These are phyloP conservation scores for Coemansia sp. DNA, from an alignment of 192 early-diverging fungal genomes.

Conservation along the genomic window DNA sequence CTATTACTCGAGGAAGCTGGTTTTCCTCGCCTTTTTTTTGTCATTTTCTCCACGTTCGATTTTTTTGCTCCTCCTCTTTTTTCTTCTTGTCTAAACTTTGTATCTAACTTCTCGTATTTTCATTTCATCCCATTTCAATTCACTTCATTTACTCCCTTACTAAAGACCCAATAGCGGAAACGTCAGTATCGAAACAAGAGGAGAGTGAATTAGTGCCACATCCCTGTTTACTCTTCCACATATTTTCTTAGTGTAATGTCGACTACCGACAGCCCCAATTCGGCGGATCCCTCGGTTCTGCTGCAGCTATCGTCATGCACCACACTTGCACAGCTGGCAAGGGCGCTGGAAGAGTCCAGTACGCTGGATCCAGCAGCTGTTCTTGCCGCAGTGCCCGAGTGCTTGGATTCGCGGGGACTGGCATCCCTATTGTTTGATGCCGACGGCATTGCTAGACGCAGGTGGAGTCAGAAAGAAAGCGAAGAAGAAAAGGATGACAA, in stretches of 20 bases:
- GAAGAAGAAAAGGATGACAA: neutral
- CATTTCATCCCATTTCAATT: too few relatives aligned
- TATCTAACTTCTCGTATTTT: neutral
- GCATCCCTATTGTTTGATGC: slow-evolving; percentile 5
- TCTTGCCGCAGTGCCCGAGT: slow-evolving; percentile 27
- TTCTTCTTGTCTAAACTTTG: neutral
- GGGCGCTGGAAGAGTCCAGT: neutral
- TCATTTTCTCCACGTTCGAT: neutral
- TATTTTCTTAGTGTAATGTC: neutral
- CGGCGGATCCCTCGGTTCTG: neutral
- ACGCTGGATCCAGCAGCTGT: slow-evolving; percentile 13
- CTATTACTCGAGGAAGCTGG: too few relatives aligned
- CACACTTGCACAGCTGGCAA: neutral
- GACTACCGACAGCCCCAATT: neutral
- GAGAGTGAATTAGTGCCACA: too few relatives aligned
- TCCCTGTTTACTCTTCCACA: neutral
- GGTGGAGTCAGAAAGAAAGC: neutral
- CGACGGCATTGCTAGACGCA: too few relatives aligned
- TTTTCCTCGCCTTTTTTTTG: neutral
- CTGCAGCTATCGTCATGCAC: slow-evolving; percentile 20
- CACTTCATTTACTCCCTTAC: too few relatives aligned
- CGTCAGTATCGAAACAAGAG: too few relatives aligned
- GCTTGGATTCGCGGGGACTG: slow-evolving; percentile 16
- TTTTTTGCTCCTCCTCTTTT: neutral
- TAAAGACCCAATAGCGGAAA: too few relatives aligned